Evolutionary conservation across 2,329 filamentous ascomycete species (phyloP).

Genomic region (Ophiosphaerella korrae): DNA sequence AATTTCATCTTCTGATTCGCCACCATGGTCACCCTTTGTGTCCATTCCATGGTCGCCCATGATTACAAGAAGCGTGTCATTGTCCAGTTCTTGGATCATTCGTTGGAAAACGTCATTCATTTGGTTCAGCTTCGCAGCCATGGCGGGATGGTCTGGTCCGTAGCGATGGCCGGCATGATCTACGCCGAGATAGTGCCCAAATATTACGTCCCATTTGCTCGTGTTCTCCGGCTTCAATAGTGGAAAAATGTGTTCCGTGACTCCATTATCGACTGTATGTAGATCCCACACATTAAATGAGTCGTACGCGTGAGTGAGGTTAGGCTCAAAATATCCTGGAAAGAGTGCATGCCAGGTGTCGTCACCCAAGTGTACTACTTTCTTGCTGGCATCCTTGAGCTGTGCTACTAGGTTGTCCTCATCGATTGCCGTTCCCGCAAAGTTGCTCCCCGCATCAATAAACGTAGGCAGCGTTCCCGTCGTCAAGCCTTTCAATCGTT

Average conservation of each 20-base stretch:
- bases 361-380: constrained; percentile 91
- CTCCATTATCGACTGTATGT: constrained; percentile 95
- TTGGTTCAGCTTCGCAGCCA: constrained; percentile 86
- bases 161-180: constrained; percentile 97
- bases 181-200: constrained; percentile 92
- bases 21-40: constrained; percentile 94
- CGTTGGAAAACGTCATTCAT: constrained; percentile 83
- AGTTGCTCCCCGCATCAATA: constrained; percentile 91
- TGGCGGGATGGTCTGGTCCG: constrained; percentile 88
- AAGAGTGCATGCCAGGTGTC: constrained; percentile 97
- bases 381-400: constrained; percentile 68
- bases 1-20: constrained; percentile 94
- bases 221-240: constrained; percentile 70
- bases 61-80: constrained; percentile 85
- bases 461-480: constrained; percentile 96
- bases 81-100: constrained; percentile 74
- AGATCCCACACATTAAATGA: constrained; percentile 99
- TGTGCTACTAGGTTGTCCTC: constrained; percentile 81
- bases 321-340: constrained; percentile 87
- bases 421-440: constrained; percentile 91
- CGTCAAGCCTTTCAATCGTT: constrained; percentile 89
- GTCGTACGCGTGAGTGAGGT: constrained; percentile 87
- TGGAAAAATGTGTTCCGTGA: constrained; percentile 87
- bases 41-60: constrained; percentile 99
- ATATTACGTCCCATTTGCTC: constrained; percentile 86